Conservation (phyloP, 495 filamentous ascomycete genomes). For the Recurvomyces mirabilis region DNA sequence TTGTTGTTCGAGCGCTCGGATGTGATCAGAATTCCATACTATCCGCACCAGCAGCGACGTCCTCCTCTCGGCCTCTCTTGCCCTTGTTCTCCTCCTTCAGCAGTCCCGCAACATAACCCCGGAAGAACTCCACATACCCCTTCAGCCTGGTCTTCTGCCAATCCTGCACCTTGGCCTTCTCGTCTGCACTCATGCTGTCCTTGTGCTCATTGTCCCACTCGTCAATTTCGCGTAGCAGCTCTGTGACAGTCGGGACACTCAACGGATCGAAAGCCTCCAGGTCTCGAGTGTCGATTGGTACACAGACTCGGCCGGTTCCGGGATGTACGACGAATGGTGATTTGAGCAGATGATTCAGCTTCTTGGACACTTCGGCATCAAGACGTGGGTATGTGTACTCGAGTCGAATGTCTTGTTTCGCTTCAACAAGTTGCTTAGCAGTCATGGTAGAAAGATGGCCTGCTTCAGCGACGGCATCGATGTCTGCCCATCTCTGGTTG, state of each 20-base stretch:
- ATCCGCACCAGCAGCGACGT: slow-evolving; percentile 22
- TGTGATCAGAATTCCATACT: slow-evolving; percentile 49
- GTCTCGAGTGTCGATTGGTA: slow-evolving; percentile 67
- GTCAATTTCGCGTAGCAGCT: slow-evolving; percentile 72
- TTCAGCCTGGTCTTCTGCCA: slow-evolving; percentile 95
- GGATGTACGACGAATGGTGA: slow-evolving; percentile 94
- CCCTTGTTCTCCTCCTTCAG: slow-evolving; percentile 74
- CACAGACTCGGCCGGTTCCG: slow-evolving; percentile 84
- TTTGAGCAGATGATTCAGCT: slow-evolving; percentile 94
- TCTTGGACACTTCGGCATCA: slow-evolving; percentile 92
- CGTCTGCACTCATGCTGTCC: slow-evolving; percentile 27
- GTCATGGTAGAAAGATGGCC: slow-evolving; percentile 56
- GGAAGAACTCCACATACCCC: slow-evolving; percentile 85
- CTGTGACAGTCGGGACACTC: slow-evolving; percentile 72
- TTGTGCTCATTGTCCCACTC: slow-evolving; percentile 46
- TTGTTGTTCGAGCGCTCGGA: too few relatives aligned
- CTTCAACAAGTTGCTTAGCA: slow-evolving; percentile 55
- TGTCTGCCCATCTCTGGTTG: slow-evolving; percentile 80
- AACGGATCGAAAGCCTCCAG: slow-evolving; percentile 77
- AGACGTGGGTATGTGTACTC: slow-evolving; percentile 98
- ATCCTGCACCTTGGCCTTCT: slow-evolving; percentile 52
- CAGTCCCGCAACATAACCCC: slow-evolving; percentile 61
- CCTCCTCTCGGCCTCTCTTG: slow-evolving; percentile 60
- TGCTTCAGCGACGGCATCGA: slow-evolving; percentile 69
- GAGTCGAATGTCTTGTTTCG: slow-evolving; percentile 85